These are phyloP conservation scores for Talaromyces proteolyticus DNA, from an alignment of 495 filamentous ascomycete genomes.

Conservation along the genomic window DNA sequence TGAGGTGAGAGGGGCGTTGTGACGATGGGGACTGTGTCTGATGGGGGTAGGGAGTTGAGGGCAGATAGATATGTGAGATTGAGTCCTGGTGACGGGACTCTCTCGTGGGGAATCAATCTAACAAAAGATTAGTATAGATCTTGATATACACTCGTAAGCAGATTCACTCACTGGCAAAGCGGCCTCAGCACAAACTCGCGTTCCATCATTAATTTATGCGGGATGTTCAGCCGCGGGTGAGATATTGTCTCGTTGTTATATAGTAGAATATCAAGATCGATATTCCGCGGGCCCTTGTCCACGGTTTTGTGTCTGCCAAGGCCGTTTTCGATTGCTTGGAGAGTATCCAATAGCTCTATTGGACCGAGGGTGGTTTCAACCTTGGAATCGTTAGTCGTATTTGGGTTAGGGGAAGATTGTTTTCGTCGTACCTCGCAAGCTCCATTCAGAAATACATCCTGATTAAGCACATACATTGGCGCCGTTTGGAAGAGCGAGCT, in stretches of 20 bases:
- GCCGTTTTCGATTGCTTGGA: slow-evolving; percentile 75
- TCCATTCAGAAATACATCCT: slow-evolving; percentile 85
- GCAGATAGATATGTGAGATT: slow-evolving; percentile 39
- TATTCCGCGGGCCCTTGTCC: slow-evolving; percentile 88
- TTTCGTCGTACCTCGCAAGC: slow-evolving; percentile 72
- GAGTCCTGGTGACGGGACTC: slow-evolving; percentile 33
- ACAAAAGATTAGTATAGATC: slow-evolving; percentile 1
- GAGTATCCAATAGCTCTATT: slow-evolving; percentile 63
- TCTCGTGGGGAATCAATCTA: slow-evolving; percentile 59
- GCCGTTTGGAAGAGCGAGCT: slow-evolving; percentile 91
- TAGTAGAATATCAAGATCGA: slow-evolving; percentile 90
- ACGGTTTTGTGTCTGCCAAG: slow-evolving; percentile 79
- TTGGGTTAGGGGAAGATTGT: not conserved
- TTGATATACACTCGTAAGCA: not conserved
- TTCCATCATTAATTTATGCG: slow-evolving; percentile 81
- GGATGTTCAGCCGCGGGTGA: slow-evolving; percentile 70
- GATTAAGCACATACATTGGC: slow-evolving; percentile 92
- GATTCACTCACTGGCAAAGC: slow-evolving; percentile 65
- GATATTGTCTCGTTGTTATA: slow-evolving; percentile 66
- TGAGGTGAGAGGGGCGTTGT: slow-evolving; percentile 61
- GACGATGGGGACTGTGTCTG: slow-evolving; percentile 46
- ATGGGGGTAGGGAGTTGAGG: slow-evolving; percentile 58
- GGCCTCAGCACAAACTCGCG: slow-evolving; percentile 90
- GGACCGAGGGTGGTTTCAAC: slow-evolving; percentile 76
- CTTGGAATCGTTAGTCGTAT: slow-evolving; percentile 33